These are phyloP conservation scores for Camellia sinensis DNA, from an alignment of 148 eudicot genomes.

Conservation along the genomic window DNA sequence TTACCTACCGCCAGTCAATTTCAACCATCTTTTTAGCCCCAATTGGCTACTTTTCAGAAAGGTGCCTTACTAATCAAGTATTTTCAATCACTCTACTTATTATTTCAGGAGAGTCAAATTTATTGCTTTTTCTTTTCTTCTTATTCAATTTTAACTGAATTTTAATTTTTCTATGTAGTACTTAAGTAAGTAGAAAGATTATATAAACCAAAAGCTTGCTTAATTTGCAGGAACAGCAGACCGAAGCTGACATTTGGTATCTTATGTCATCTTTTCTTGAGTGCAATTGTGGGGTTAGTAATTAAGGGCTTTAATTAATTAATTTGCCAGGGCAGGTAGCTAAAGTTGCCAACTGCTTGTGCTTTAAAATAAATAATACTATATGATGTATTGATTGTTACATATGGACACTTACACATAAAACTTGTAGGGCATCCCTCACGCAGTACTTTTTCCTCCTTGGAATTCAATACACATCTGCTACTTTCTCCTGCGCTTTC, in stretches of 20 bases:
- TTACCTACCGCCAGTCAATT: conserved; percentile 39
- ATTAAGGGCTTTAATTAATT: too few species aligned
- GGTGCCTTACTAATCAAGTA: conserved; percentile 9
- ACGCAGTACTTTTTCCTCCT: conserved; percentile 32
- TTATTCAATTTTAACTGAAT: neutral
- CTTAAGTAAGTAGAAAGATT: too few species aligned
- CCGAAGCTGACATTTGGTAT: conserved; percentile 28
- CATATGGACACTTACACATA: too few species aligned
- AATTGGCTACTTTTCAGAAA: conserved; percentile 29
- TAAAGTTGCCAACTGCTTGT: neutral
- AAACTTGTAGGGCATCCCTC: conserved; percentile 26
- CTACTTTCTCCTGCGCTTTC: conserved; percentile 36
- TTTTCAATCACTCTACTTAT: too few species aligned
- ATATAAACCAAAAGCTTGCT: neutral
- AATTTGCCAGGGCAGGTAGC: too few species aligned
- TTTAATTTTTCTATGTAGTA: neutral
- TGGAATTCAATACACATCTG: conserved; percentile 35
- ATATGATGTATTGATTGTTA: too few species aligned
- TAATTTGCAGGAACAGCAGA: conserved; percentile 26
- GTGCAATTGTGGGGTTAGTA: conserved; percentile 37
- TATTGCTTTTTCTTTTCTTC: neutral
- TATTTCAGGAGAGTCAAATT: neutral
- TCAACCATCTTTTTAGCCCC: conserved; percentile 38
- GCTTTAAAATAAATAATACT: neutral
- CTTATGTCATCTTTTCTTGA: conserved; percentile 26